Percentiles rank a stretch among this genome's conserved stretches.
Evolutionary conservation across 306 rosid species (phyloP).

Genomic region (Dalbergia cultrata): DNA sequence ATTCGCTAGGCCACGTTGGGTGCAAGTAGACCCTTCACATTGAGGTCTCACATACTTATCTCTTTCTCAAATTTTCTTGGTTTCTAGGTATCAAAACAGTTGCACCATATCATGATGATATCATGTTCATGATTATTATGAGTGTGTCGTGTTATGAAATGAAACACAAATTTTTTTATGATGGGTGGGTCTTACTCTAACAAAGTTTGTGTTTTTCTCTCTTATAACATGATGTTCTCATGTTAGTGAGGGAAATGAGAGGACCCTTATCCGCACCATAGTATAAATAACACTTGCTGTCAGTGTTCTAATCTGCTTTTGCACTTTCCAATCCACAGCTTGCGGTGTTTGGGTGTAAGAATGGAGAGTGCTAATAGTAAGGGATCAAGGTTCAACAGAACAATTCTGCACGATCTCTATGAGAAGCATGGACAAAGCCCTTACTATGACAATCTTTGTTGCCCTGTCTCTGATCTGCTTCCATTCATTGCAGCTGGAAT

Average conservation of each 20-base stretch:
- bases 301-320: neutral
- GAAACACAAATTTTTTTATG: too few relatives aligned
- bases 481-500: conserved; percentile 81
- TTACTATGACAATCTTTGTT: conserved; percentile 88
- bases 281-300: too few relatives aligned
- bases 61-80: too few relatives aligned
- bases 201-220: too few relatives aligned
- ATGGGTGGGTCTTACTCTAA: too few relatives aligned
- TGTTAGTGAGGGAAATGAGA: too few relatives aligned
- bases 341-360: conserved; percentile 12
- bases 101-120: neutral
- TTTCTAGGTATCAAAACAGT: neutral
- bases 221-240: too few relatives aligned
- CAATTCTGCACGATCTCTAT: conserved; percentile 75
- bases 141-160: too few relatives aligned
- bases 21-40: conserved; percentile 15
- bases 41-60: conserved; percentile 9
- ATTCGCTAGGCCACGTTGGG: neutral
- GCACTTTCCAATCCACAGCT: conserved; percentile 11
- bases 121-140: too few relatives aligned
- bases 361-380: conserved; percentile 47
- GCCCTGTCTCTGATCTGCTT: conserved; percentile 87
- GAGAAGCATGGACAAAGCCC: conserved; percentile 88
- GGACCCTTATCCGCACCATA: neutral
- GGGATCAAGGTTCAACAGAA: conserved; percentile 55